Evolutionary conservation across 2,329 filamentous ascomycete genomes (phyloP).

Genomic region (Podosphaera fusca): DNA sequence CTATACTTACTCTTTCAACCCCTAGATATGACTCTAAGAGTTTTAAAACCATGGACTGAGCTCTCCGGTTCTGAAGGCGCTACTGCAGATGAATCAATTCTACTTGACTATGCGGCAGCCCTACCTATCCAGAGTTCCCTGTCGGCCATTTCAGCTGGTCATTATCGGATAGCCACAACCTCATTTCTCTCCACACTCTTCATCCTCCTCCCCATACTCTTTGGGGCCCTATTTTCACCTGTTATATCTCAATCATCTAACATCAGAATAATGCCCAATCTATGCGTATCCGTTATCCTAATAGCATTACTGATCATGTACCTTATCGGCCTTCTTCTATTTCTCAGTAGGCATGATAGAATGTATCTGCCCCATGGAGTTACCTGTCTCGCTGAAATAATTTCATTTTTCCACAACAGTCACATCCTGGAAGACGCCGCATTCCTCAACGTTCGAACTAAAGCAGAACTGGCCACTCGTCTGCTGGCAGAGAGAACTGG

Average conservation of each 20-base stretch:
- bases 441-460: constrained; percentile 45
- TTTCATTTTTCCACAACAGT: constrained; percentile 54
- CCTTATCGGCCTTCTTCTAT: constrained; percentile 33
- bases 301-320: constrained; percentile 51
- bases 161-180: constrained; percentile 40
- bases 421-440: constrained; percentile 48
- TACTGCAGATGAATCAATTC: constrained; percentile 36
- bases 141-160: constrained; percentile 30
- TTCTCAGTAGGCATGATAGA: constrained; percentile 37
- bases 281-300: constrained; percentile 50
- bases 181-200: constrained; percentile 36
- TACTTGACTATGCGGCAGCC: constrained; percentile 45
- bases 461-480: constrained; percentile 42
- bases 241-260: constrained; percentile 29
- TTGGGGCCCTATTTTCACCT: constrained; percentile 41
- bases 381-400: constrained; percentile 48
- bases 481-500: constrained; percentile 21
- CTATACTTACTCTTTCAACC: constrained; percentile 44
- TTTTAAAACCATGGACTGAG: constrained; percentile 46
- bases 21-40: constrained; percentile 40
- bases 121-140: constrained; percentile 35
- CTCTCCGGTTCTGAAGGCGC: constrained; percentile 34
- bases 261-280: constrained; percentile 47
- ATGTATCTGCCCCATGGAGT: constrained; percentile 52
- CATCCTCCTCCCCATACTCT: constrained; percentile 40